phyloP scores from a whole-genome alignment of 495 filamentous ascomycete genomes.

The Trypethelium eluteriae region DNA sequence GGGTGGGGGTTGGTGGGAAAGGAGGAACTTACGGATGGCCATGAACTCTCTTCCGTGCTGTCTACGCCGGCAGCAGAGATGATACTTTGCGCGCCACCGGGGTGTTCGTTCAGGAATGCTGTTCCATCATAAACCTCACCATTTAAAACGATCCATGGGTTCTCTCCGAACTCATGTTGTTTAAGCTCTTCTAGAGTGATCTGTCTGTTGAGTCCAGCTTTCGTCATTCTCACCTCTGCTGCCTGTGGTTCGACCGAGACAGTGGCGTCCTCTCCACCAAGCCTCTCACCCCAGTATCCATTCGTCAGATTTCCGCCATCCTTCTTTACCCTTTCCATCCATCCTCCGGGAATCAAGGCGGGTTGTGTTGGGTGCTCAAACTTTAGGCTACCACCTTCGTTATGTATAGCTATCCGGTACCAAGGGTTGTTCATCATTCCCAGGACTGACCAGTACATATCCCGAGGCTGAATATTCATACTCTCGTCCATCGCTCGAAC shows the following conservation, averaged over 20 bases:
- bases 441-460: constrained; percentile 95
- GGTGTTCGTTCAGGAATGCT: constrained; percentile 73
- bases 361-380: constrained; percentile 94
- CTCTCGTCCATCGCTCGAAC: constrained; percentile 89
- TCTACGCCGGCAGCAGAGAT: constrained; percentile 75
- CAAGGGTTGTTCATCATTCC: constrained; percentile 99
- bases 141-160: constrained; percentile 88
- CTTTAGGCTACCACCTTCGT: constrained; percentile 56
- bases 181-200: constrained; percentile 69
- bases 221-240: constrained; percentile 76
- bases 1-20: neutral
- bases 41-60: constrained; percentile 89
- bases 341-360: constrained; percentile 69
- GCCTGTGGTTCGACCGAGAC: constrained; percentile 37
- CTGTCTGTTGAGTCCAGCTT: constrained; percentile 51
- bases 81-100: constrained; percentile 85
- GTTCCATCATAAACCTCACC: constrained; percentile 92
- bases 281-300: constrained; percentile 77
- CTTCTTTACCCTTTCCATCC: constrained; percentile 95
- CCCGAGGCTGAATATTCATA: constrained; percentile 77
- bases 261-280: constrained; percentile 49
- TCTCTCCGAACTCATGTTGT: constrained; percentile 54
- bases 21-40: constrained; percentile 67
- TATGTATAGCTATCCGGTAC: constrained; percentile 75
- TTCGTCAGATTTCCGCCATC: constrained; percentile 74